Evolutionary conservation across 495 filamentous ascomycete genomes (phyloP).

Genomic region (Collariella sp.): DNA sequence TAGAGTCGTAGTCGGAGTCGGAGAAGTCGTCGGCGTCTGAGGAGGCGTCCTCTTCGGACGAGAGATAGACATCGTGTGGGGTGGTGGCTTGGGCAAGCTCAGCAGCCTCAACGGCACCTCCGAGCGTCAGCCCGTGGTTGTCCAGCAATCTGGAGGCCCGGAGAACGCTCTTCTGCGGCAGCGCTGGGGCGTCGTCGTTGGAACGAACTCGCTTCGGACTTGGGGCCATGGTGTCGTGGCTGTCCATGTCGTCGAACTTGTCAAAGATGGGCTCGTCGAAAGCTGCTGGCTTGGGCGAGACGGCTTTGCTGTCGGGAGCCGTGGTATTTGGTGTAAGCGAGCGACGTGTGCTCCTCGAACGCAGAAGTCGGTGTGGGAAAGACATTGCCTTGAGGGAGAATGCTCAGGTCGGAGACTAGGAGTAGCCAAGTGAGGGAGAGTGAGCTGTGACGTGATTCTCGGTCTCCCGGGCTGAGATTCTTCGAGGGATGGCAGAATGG

Average conservation of each 20-base stretch:
- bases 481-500: constrained; percentile 2
- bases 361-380: constrained; percentile 14
- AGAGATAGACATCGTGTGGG: constrained; percentile 43
- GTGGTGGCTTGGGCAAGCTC: constrained; percentile 23
- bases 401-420: not conserved
- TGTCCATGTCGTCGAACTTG: constrained; percentile 24
- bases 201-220: constrained; percentile 17
- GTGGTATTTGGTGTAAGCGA: constrained; percentile 7
- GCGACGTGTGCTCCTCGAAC: constrained; percentile 8
- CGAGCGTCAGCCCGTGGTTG: constrained; percentile 31
- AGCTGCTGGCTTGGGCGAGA: constrained; percentile 3
- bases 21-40: constrained; percentile 44
- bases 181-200: constrained; percentile 13
- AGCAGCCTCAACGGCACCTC: constrained; percentile 26
- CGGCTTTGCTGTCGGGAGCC: constrained; percentile 5
- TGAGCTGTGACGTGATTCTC: constrained; percentile 2
- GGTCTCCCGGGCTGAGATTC: constrained; percentile 7
- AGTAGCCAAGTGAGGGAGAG: not conserved
- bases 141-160: constrained; percentile 35
- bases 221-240: constrained; percentile 17
- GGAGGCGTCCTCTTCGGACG: constrained; percentile 44
- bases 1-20: constrained; percentile 42
- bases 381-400: constrained; percentile 15
- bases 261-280: constrained; percentile 23
- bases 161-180: constrained; percentile 39